These are phyloP conservation scores for Cytospora schulzeri DNA, from an alignment of 2,329 filamentous ascomycete species.

Conservation along the genomic window DNA sequence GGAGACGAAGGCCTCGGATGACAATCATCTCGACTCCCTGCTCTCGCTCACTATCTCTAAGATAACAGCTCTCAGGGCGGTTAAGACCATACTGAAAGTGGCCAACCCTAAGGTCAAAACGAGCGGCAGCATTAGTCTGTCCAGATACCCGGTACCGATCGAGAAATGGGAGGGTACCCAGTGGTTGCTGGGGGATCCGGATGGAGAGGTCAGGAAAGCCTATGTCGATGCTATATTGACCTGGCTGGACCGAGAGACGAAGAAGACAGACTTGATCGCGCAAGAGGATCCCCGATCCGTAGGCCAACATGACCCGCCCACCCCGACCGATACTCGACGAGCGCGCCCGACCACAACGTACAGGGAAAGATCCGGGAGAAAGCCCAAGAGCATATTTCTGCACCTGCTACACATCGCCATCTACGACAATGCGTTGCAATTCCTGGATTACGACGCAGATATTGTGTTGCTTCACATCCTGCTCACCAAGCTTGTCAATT, in stretches of 20 bases:
- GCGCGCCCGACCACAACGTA: conserved; percentile 69
- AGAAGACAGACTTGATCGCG: conserved; percentile 56
- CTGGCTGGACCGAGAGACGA: conserved; percentile 84
- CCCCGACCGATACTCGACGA: conserved; percentile 57
- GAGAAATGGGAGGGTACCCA: conserved; percentile 96
- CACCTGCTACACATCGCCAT: conserved; percentile 81
- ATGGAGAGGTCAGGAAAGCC: conserved; percentile 76
- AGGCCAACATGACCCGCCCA: conserved; percentile 48
- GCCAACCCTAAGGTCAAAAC: conserved; percentile 70
- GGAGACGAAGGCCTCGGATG: conserved; percentile 40
- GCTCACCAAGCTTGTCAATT: conserved; percentile 71
- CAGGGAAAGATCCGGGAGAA: conserved; percentile 58
- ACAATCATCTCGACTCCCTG: conserved; percentile 52
- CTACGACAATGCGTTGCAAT: conserved; percentile 85
- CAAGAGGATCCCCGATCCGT: conserved; percentile 15
- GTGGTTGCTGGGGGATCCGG: conserved; percentile 82
- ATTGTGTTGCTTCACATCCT: conserved; percentile 77
- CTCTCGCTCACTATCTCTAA: conserved; percentile 59
- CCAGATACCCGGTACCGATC: conserved; percentile 74
- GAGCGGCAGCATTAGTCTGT: conserved; percentile 63
- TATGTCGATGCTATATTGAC: conserved; percentile 82
- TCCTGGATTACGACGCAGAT: conserved; percentile 71
- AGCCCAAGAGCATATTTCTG: conserved; percentile 70
- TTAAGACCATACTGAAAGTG: conserved; percentile 80
- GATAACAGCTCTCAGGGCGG: conserved; percentile 70